A percentile compares a stretch with the other conserved stretches of the same genome.
These are phyloP conservation scores for Aspergillus alliaceus DNA, from an alignment of 2,329 filamentous ascomycete species.

Conservation along the genomic window DNA sequence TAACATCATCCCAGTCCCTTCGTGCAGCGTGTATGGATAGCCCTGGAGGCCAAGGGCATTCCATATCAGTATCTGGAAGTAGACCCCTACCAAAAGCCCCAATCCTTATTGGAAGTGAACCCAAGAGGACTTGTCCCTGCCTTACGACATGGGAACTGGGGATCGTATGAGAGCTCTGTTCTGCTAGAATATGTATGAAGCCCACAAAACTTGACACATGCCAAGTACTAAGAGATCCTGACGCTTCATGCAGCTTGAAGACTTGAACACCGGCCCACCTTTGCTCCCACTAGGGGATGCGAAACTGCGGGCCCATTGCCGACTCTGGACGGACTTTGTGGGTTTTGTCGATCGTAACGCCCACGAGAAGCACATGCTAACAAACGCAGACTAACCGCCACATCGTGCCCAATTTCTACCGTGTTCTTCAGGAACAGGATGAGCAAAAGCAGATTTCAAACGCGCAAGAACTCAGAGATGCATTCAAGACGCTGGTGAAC, in stretches of 20 bases:
- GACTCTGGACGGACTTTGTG: slow-evolving; percentile 80
- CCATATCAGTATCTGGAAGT: slow-evolving; percentile 85
- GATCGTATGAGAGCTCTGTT: slow-evolving; percentile 76
- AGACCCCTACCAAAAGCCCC: slow-evolving; percentile 74
- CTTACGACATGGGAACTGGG: slow-evolving; percentile 76
- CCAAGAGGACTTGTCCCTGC: slow-evolving; percentile 74
- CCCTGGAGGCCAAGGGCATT: slow-evolving; percentile 75
- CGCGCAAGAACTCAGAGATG: slow-evolving; percentile 62
- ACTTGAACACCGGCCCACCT: slow-evolving; percentile 60
- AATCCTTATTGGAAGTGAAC: slow-evolving; percentile 71
- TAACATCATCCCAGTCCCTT: slow-evolving; percentile 62
- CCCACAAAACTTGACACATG: slow-evolving; percentile 24
- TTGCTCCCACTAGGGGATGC: slow-evolving; percentile 66
- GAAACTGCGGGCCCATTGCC: slow-evolving; percentile 69
- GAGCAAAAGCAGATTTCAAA: slow-evolving; percentile 57
- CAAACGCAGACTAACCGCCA: slow-evolving; percentile 67
- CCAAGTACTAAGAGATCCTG: background rate
- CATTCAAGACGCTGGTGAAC: slow-evolving; percentile 63
- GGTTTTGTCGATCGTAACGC: slow-evolving; percentile 26
- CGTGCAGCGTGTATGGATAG: slow-evolving; percentile 86
- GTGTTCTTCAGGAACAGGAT: slow-evolving; percentile 67
- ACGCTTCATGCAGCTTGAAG: slow-evolving; percentile 63
- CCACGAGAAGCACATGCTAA: slow-evolving; percentile 30
- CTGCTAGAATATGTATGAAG: slow-evolving; percentile 75
- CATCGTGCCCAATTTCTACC: slow-evolving; percentile 75